Conservation (phyloP, 352 stramenopile genomes). For the Plasmopara muralis region DNA sequence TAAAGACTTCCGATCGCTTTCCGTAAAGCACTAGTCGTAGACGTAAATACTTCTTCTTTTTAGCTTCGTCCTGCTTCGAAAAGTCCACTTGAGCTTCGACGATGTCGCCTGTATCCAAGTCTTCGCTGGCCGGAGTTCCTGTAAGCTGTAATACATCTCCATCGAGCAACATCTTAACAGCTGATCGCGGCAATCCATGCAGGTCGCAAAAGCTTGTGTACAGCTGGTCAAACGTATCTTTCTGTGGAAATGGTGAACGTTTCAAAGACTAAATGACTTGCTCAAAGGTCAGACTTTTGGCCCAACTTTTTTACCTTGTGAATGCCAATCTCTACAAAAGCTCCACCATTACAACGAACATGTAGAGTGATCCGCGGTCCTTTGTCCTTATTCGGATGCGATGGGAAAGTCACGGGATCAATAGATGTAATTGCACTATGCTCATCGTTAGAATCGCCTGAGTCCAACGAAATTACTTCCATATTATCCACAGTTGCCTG, state of each 20-base stretch:
- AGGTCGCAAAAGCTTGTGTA: constrained; percentile 61
- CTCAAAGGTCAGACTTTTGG: neutral
- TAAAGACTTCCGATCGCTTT: constrained; percentile 52
- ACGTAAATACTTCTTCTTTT: constrained; percentile 55
- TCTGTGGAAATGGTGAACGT: constrained; percentile 24
- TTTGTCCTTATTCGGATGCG: constrained; percentile 25
- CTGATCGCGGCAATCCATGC: constrained; percentile 47
- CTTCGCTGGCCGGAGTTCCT: constrained; percentile 24
- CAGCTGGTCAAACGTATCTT: constrained; percentile 52
- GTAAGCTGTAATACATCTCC: constrained; percentile 29
- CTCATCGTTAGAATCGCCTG: constrained; percentile 37
- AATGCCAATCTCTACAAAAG: constrained; percentile 48
- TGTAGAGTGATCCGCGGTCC: constrained; percentile 45
- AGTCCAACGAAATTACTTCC: constrained; percentile 54
- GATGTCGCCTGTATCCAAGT: constrained; percentile 53
- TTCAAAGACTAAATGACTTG: neutral
- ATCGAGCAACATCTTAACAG: constrained; percentile 59
- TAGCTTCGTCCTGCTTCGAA: constrained; percentile 31
- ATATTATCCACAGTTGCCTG: constrained; percentile 19
- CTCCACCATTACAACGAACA: constrained; percentile 52
- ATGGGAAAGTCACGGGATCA: constrained; percentile 3
- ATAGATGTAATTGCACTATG: neutral
- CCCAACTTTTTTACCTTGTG: constrained; percentile 32
- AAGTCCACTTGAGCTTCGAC: constrained; percentile 77
- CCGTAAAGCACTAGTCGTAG: constrained; percentile 48